Base-by-base conservation (phyloP, 768 basidiomycete genomes). In the Hortiboletus campestris region DNA sequence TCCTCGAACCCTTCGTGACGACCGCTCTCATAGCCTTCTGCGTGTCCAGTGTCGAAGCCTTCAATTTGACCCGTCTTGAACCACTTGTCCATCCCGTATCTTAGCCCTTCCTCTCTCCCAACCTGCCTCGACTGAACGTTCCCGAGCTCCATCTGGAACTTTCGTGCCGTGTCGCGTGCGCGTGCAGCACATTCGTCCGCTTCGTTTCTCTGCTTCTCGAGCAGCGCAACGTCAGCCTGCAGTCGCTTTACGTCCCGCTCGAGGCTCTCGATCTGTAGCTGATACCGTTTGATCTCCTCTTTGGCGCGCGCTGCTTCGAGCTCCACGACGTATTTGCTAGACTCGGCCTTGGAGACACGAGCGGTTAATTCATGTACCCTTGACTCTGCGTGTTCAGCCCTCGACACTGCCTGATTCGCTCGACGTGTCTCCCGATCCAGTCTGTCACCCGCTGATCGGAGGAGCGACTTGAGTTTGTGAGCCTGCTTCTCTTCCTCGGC, bases 401-500 rank as follows among this genome's bases (percentile, higher is more conserved):
- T 78, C 39, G 72, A 59, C 35, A 76, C 76, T 0, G 80, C 80
- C 36, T 79, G 75, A 43, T 80, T 79, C n/a, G 79, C 82, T 45
- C 81, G 73, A 28, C 77, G 76, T 50, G 76, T 79, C 72, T 85
- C 84, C 45, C 76, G 71, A 62, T 85, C 81, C 38, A 88, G 73
- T 46, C 78, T 76, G 49, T 83, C 81, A 19, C 77, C 76, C 6
- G 84, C 77, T 44, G 68, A 70, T 49, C 78, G 75, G 22, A 86
- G 75, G 25, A 82, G 63, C 29, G 76, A 73, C 65, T 84, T 85
- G 57, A 85, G 75, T 53, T 79, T 76, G 52, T 75, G 75, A n/a
- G 76, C 74, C 60, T 84, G 81, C 51, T 78, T 76, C 65, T 85
- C 83, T 66, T 85, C 83, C 55, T 85, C 66, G 58, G 79, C 75